Evolutionary conservation across 1,139 yeast genomes (phyloP).

Genomic region (Oligophagozyma castellii): DNA sequence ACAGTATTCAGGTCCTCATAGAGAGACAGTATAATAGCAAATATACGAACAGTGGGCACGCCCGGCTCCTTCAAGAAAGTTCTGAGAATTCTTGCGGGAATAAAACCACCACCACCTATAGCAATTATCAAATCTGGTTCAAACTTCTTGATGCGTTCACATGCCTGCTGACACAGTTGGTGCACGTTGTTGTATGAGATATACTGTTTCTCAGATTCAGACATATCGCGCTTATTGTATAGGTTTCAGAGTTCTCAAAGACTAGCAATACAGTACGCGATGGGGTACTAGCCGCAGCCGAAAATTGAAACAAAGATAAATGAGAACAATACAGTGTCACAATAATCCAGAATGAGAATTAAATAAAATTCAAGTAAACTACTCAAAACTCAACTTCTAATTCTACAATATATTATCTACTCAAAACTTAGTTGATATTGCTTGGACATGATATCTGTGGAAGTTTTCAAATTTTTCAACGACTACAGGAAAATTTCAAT

Average conservation of each 20-base stretch:
- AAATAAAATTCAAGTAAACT: too few relatives aligned
- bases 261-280: background rate
- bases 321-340: too few relatives aligned
- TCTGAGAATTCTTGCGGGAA: constrained; percentile 51
- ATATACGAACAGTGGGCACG: constrained; percentile 46
- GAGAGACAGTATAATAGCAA: constrained; percentile 49
- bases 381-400: too few relatives aligned
- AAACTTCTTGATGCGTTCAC: constrained; percentile 32
- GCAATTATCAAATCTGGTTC: constrained; percentile 48
- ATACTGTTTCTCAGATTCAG: constrained; percentile 33
- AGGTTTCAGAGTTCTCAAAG: background rate
- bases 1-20: constrained; percentile 41
- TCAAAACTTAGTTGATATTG: too few relatives aligned
- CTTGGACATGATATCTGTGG: too few relatives aligned
- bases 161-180: constrained; percentile 44
- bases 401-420: too few relatives aligned
- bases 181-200: constrained; percentile 52
- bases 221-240: constrained; percentile 8
- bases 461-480: too few relatives aligned
- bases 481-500: too few relatives aligned
- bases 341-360: too few relatives aligned
- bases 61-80: constrained; percentile 43
- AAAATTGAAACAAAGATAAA: constrained; percentile 1
- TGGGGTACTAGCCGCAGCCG: background rate
- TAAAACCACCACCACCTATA: constrained; percentile 60